Evolutionary conservation across 1,284 basidiomycete species (phyloP).

Genomic region (Tremellales sp.): DNA sequence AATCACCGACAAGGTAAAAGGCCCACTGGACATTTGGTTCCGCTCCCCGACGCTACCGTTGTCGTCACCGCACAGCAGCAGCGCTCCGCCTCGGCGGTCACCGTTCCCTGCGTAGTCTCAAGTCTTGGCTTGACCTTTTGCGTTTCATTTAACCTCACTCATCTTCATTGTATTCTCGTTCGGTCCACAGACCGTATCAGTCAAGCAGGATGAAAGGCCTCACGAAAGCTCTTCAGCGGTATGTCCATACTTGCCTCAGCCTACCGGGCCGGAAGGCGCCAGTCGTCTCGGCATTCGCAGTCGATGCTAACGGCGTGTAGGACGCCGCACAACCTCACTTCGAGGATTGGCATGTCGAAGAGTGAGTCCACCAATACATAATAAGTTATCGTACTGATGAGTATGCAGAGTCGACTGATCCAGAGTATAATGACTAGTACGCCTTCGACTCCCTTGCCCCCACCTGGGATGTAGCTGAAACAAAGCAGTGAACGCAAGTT

Average conservation of each 20-base stretch:
- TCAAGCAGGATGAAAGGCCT: constrained; percentile 66
- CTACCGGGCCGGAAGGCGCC: background rate
- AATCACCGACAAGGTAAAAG: too few relatives aligned
- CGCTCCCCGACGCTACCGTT: background rate
- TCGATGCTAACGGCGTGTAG: constrained; percentile 41
- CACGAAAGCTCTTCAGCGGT: constrained; percentile 33
- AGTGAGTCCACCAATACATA: too few relatives aligned
- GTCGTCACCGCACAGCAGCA: background rate
- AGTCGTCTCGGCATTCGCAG: background rate
- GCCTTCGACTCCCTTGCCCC: constrained; percentile 5
- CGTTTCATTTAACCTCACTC: too few relatives aligned
- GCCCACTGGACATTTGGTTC: too few relatives aligned
- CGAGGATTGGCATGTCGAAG: constrained; percentile 82
- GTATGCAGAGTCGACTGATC: constrained; percentile 72
- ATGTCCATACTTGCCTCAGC: too few relatives aligned
- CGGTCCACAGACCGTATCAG: background rate
- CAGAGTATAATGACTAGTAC: constrained; percentile 62
- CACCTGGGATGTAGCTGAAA: background rate
- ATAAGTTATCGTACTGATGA: too few relatives aligned
- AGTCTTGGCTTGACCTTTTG: background rate
- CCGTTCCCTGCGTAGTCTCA: too few relatives aligned
- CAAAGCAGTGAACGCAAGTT: constrained; percentile 65
- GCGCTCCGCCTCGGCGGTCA: too few relatives aligned
- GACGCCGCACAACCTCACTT: constrained; percentile 80
- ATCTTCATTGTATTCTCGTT: background rate